These are phyloP conservation scores for Sclerotinia subarctica DNA, from an alignment of 2,329 filamentous ascomycete species.

Conservation along the genomic window DNA sequence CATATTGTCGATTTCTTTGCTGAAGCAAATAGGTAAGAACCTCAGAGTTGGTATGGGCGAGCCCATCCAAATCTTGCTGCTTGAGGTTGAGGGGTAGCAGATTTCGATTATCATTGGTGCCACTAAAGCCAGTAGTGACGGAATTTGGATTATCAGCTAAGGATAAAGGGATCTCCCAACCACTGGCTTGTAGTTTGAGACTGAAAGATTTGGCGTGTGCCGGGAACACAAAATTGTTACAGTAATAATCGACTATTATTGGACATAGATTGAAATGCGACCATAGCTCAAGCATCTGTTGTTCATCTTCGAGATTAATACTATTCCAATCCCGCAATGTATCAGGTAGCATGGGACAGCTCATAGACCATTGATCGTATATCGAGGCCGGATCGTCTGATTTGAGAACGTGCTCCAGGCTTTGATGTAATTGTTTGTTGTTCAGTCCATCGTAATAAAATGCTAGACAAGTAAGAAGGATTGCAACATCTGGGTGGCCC, in stretches of 20 bases:
- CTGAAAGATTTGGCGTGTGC: conserved; percentile 62
- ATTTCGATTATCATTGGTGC: conserved; percentile 63
- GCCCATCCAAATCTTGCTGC: conserved; percentile 56
- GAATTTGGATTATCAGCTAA: conserved; percentile 43
- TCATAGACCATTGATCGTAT: conserved; percentile 51
- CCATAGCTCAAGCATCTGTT: conserved; percentile 52
- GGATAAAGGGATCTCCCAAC: conserved; percentile 62
- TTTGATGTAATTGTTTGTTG: conserved; percentile 47
- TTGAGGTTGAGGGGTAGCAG: conserved; percentile 60
- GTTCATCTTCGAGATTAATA: conserved; percentile 58
- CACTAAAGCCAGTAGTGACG: conserved; percentile 66
- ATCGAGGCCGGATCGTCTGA: conserved; percentile 52
- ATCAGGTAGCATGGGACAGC: conserved; percentile 44
- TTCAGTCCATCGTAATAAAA: conserved; percentile 64
- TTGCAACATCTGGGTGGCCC: conserved; percentile 64
- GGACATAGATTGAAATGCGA: conserved; percentile 47
- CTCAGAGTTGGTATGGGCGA: conserved; percentile 60
- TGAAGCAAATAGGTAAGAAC: conserved; percentile 58
- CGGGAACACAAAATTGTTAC: conserved; percentile 64
- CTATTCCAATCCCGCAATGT: conserved; percentile 50
- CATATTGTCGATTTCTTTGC: conserved; percentile 49
- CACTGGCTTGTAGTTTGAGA: conserved; percentile 60
- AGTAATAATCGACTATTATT: conserved; percentile 55
- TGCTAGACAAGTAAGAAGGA: conserved; percentile 61
- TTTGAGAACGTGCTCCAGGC: conserved; percentile 51